These are phyloP conservation scores for Escallonia rubra DNA, from an alignment of 129 eudicot species.

Conservation along the genomic window DNA sequence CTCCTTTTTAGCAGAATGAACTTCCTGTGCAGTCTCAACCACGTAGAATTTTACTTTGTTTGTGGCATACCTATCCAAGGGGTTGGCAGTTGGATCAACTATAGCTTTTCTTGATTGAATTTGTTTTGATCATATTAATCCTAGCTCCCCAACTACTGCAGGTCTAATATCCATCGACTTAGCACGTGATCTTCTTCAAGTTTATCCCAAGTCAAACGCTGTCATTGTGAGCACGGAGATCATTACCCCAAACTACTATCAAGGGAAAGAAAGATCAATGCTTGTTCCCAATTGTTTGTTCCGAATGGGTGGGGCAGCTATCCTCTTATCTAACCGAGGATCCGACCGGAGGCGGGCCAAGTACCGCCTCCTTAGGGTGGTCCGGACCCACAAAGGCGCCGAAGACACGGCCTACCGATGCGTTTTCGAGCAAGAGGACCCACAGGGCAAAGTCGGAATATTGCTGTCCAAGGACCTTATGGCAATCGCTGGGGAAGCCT, in stretches of 20 bases:
- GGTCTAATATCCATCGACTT: slow-evolving; percentile 33
- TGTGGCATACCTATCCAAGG: too few species aligned
- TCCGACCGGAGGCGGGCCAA: slow-evolving; percentile 11
- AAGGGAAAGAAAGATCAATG: slow-evolving; percentile 36
- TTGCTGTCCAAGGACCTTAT: slow-evolving; percentile 21
- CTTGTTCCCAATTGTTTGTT: slow-evolving; percentile 35
- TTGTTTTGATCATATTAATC: too few species aligned
- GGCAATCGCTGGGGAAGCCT: slow-evolving; percentile 23
- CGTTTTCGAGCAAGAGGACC: slow-evolving; percentile 24
- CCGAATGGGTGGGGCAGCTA: slow-evolving; percentile 40
- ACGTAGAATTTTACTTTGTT: too few species aligned
- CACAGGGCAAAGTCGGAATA: slow-evolving; percentile 21
- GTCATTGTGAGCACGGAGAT: slow-evolving; percentile 32
- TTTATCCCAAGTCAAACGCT: slow-evolving; percentile 17
- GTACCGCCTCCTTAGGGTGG: slow-evolving; percentile 16
- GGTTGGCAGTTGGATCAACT: too few species aligned
- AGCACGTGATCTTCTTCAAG: slow-evolving; percentile 27
- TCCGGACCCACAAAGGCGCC: slow-evolving; percentile 30
- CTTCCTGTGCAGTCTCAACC: too few species aligned
- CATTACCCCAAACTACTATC: slow-evolving; percentile 28
- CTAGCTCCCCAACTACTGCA: slow-evolving; percentile 2
- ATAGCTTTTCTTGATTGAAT: too few species aligned
- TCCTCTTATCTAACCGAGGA: slow-evolving; percentile 24
- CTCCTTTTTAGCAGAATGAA: too few species aligned
- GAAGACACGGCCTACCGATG: slow-evolving; percentile 23